phyloP scores from a whole-genome alignment of 2,329 filamentous ascomycete species.

The Talaromyces marneffei region DNA sequence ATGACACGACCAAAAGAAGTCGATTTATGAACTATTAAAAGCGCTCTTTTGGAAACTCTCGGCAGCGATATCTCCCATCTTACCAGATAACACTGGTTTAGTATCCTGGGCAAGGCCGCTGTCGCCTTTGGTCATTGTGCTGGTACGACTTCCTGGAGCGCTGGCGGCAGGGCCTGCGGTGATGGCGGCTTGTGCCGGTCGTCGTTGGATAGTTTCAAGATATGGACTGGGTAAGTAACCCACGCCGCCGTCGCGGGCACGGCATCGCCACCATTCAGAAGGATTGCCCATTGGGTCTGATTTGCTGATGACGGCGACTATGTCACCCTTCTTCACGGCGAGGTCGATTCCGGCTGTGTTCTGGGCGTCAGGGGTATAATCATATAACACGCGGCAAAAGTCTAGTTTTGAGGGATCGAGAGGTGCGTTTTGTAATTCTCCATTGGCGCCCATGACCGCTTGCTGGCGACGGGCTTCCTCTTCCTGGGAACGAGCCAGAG shows the following conservation, averaged over 20 bases:
- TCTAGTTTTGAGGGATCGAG: slow-evolving; percentile 88
- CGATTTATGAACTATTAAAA: slow-evolving; percentile 39
- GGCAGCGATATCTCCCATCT: slow-evolving; percentile 58
- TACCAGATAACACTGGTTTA: slow-evolving; percentile 50
- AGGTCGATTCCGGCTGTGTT: slow-evolving; percentile 70
- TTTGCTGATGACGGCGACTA: slow-evolving; percentile 90
- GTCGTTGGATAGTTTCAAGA: slow-evolving; percentile 66
- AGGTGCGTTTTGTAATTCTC: slow-evolving; percentile 42
- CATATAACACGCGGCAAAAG: slow-evolving; percentile 91
- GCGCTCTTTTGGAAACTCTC: slow-evolving; percentile 68
- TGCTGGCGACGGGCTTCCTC: slow-evolving; percentile 57
- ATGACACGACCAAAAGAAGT: background rate
- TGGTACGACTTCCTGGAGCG: slow-evolving; percentile 40
- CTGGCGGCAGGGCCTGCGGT: slow-evolving; percentile 33
- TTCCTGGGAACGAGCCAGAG: slow-evolving; percentile 76
- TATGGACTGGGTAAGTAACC: slow-evolving; percentile 91
- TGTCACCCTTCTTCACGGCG: slow-evolving; percentile 86
- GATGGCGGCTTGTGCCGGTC: slow-evolving; percentile 41
- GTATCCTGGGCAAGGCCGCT: slow-evolving; percentile 8
- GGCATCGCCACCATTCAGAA: slow-evolving; percentile 96
- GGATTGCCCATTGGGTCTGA: slow-evolving; percentile 85
- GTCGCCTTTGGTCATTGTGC: slow-evolving; percentile 46
- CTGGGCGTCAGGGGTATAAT: slow-evolving; percentile 75
- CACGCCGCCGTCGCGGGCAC: slow-evolving; percentile 79
- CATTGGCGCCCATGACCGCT: slow-evolving; percentile 49